These are phyloP conservation scores for Fusarium pilosicola DNA, from an alignment of 2,329 filamentous ascomycete species.

Conservation along the genomic window DNA sequence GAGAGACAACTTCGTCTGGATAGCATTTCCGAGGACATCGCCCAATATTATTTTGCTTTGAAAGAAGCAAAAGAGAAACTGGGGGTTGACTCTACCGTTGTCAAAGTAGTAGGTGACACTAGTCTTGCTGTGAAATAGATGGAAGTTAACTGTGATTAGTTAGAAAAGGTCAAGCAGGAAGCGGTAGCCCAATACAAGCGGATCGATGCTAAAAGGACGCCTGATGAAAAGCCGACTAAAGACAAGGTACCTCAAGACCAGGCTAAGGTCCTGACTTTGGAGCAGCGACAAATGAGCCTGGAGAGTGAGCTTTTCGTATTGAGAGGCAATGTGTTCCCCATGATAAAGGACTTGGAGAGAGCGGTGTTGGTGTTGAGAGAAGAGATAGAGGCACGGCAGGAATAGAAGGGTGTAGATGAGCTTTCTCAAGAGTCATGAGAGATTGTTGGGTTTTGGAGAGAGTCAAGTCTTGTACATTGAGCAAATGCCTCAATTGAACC, in stretches of 20 bases:
- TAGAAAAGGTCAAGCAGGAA: rapidly evolving
- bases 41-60: rapidly evolving
- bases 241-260: rapidly evolving
- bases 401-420: background rate
- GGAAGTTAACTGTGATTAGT: background rate
- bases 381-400: no score
- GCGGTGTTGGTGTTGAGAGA: no score
- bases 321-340: no score
- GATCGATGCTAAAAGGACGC: rapidly evolving
- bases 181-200: rapidly evolving
- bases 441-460: rapidly evolving
- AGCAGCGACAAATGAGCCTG: background rate
- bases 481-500: rapidly evolving
- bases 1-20: background rate
- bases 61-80: no score
- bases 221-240: background rate
- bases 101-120: no score
- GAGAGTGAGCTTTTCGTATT: background rate
- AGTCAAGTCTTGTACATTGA: background rate
- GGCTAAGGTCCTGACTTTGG: background rate
- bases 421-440: background rate
- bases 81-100: rapidly evolving
- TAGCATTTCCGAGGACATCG: rapidly evolving
- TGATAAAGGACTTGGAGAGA: no score
- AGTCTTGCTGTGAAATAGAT: background rate